phyloP scores from a whole-genome alignment of 106 monocot genomes.

The Dactylorhiza incarnata region DNA sequence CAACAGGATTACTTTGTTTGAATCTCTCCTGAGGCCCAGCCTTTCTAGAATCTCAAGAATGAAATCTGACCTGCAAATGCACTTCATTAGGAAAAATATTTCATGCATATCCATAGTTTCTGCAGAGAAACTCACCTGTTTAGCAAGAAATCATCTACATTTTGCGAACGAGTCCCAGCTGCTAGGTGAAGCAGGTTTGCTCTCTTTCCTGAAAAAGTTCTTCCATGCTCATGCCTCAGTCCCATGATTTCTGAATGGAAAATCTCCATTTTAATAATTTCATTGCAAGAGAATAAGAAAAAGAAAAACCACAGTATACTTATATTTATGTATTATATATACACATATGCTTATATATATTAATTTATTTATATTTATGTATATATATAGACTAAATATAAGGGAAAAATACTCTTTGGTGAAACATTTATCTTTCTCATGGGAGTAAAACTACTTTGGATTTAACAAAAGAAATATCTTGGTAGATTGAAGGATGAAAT shows the following conservation, averaged over 20 bases:
- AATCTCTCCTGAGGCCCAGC: not conserved
- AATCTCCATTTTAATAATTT: too few species aligned
- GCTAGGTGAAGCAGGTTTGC: not conserved
- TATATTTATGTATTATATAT: too few species aligned
- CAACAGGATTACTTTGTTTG: not conserved
- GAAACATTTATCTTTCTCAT: too few species aligned
- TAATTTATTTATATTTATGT: too few species aligned
- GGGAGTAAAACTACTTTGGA: too few species aligned
- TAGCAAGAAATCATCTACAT: not conserved
- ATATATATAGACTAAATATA: too few species aligned
- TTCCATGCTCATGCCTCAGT: not conserved
- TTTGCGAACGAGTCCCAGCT: not conserved
- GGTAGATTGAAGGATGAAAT: too few species aligned
- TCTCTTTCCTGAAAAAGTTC: not conserved
- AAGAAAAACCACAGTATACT: too few species aligned
- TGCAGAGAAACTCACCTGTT: not conserved
- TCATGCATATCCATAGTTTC: not conserved
- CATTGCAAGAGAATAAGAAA: too few species aligned
- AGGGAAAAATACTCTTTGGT: too few species aligned
- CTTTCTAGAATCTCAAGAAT: constrained; percentile 1
- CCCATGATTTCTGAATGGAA: not conserved
- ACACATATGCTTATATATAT: too few species aligned
- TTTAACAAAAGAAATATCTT: too few species aligned
- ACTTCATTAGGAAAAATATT: constrained; percentile 3
- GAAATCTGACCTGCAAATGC: constrained; percentile 1